Evolutionary conservation across 2,329 filamentous ascomycete species (phyloP).

Genomic region (Diaporthe velutina): DNA sequence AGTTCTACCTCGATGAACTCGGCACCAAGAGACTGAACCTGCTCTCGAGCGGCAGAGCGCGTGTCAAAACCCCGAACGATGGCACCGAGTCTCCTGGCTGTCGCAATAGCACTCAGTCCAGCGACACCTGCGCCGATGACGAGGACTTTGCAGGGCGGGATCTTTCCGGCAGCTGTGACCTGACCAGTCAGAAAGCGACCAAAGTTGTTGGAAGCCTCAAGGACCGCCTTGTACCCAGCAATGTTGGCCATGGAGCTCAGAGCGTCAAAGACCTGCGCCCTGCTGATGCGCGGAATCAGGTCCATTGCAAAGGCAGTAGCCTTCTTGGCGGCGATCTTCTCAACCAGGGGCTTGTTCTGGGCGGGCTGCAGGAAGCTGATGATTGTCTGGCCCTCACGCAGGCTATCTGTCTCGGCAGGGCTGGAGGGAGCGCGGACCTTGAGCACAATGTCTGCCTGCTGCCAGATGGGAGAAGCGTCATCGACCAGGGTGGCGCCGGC

Average conservation of each 20-base stretch:
- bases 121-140: slow-evolving; percentile 93
- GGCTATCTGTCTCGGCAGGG: slow-evolving; percentile 75
- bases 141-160: slow-evolving; percentile 89
- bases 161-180: slow-evolving; percentile 90
- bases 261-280: slow-evolving; percentile 90
- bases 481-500: slow-evolving; percentile 85
- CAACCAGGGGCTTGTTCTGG: slow-evolving; percentile 82
- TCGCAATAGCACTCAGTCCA: slow-evolving; percentile 88
- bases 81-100: slow-evolving; percentile 86
- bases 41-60: slow-evolving; percentile 87
- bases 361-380: slow-evolving; percentile 88
- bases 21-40: slow-evolving; percentile 90
- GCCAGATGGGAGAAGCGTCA: slow-evolving; percentile 76
- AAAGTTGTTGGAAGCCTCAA: slow-evolving; percentile 91
- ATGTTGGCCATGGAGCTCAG: slow-evolving; percentile 96
- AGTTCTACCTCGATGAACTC: slow-evolving; percentile 92
- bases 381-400: slow-evolving; percentile 78
- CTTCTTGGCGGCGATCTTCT: slow-evolving; percentile 77
- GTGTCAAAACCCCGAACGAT: slow-evolving; percentile 94
- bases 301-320: slow-evolving; percentile 92
- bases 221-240: slow-evolving; percentile 90
- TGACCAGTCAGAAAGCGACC: slow-evolving; percentile 91
- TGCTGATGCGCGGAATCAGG: slow-evolving; percentile 89
- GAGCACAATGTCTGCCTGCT: slow-evolving; percentile 81
- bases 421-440: slow-evolving; percentile 82